Base-by-base conservation (phyloP, 345 rosid genomes). In the Atalantia buxifolia region DNA sequence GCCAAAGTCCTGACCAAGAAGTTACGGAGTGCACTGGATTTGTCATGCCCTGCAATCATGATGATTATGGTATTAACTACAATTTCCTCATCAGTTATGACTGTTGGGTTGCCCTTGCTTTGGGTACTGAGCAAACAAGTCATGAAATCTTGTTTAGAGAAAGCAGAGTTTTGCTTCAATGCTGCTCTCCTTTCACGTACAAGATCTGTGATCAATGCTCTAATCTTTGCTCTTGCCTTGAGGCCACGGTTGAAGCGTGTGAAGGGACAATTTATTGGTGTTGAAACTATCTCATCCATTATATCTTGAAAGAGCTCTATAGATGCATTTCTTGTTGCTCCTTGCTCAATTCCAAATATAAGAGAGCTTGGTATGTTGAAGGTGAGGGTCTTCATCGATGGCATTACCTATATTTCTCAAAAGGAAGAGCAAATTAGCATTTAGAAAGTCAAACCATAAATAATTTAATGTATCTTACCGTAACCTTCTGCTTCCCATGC, bases 311-410 rank as follows among this genome's bases (percentile, higher is more conserved):
- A 82, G 27, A 21, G 71, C 6, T 68, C 21, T 40, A 65, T 42
- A 9, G 80, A 74, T 22, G 18, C 9, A 1, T 80, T 81, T 69
- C 38, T 66, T 19, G 13, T 78, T 7, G 56, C 69, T 67, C 80
- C 83, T 73, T 40, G 61, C 40, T 80, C 87, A 18, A 84, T 14
- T 60, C 90, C 84, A 38, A 83, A 61, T n/a, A 85, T 55, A 8
- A 79, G 76, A 0, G 81, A 66, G 77, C 79, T 77, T 66, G 83
- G 72, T 6, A 80, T 45, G 81, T 80, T 78, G 79, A 85, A 87
- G 30, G 87, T 83, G 14, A 87, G 83, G 18, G 1, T 77, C 83
- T 85, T 82, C 83, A 76, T 84, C 76, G 53, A 59, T 53, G 80
- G 79, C 84, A 84, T 57, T 28, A 28, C 84, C 88, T 85, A 10